Evolutionary conservation across 2,329 filamentous ascomycete species (phyloP).

Genomic region (Ilyonectria sp.): DNA sequence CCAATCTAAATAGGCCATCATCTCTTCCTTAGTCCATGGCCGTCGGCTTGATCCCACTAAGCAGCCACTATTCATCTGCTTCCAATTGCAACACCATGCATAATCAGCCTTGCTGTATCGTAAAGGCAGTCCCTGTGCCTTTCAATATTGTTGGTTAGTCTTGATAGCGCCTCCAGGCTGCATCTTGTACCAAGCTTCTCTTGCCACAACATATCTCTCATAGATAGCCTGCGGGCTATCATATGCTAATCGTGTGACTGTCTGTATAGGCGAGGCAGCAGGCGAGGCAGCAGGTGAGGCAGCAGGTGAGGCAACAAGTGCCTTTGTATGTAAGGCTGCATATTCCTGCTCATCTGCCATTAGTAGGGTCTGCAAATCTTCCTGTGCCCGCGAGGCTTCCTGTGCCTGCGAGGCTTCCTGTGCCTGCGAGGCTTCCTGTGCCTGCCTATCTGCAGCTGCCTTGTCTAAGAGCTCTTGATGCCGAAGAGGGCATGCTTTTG

Average conservation of each 20-base stretch:
- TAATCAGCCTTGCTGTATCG: slow-evolving; percentile 14
- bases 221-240: slow-evolving; percentile 19
- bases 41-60: neutral
- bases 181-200: slow-evolving; percentile 15
- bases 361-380: no score
- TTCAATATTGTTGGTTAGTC: slow-evolving; percentile 17
- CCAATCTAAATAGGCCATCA: no score
- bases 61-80: slow-evolving; percentile 9
- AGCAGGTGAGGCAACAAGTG: no score
- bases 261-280: neutral
- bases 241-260: neutral
- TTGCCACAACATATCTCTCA: slow-evolving; percentile 17
- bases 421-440: no score
- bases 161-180: slow-evolving; percentile 6
- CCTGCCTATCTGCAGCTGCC: no score
- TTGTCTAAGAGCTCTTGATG: no score
- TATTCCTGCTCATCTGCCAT: no score
- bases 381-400: no score
- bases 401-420: no score
- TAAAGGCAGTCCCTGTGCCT: slow-evolving; percentile 10
- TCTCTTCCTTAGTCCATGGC: neutral
- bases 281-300: no score
- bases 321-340: no score
- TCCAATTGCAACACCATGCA: slow-evolving; percentile 14
- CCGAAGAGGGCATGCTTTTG: no score